Evolutionary conservation across 768 basidiomycete species (phyloP), one percentile per base, ranked within the genome.

Genomic region (Auricularia auricula-judae): DNA sequence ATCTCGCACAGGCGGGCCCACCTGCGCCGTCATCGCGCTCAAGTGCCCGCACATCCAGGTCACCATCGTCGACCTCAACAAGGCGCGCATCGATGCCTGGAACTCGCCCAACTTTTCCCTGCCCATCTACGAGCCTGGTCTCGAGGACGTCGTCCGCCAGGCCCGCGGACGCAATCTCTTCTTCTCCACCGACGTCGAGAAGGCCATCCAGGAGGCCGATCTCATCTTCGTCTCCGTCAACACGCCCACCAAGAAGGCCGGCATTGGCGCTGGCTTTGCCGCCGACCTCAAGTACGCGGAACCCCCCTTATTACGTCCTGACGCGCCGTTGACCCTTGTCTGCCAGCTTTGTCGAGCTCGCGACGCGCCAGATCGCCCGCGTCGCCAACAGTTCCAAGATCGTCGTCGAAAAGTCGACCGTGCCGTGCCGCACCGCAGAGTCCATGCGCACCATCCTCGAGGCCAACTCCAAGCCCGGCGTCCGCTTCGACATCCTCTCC

Each of bases 401-500:
- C 70, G 97, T 99, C 63, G 95, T 99, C 66, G 97, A 99, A 74
- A 99, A 99, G 77, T 98, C 96, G 16, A 99, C 97, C 3, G 97
- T 99, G 8, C 97, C 97, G 44, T 98, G 94, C 79, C 88, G 97
- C 68, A 99, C 97, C 5, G 97, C 97, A 66, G 92, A 97, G 77
- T 96, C 95, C 21, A 99, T 99, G 97, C 92, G 96, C 71, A 97
- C 92, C 63, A 98, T 99, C 76, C 87, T 99, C 63, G 95, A 98
- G 76, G 94, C 96, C 69, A 99, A 99, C 82, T 96, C 96, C 44
- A 92, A 87, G 73, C 86, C 89, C 65, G 87, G 87, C 70, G 88
- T 88, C 77, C 86, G 85, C 66, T 99, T 99, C 72, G 94, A 98
- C 73, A 98, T 99, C 74, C 88, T 99, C 68, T 98, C 97, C 72